phyloP scores from a whole-genome alignment of 352 stramenopile species.

The Globisporangium viniferum region DNA sequence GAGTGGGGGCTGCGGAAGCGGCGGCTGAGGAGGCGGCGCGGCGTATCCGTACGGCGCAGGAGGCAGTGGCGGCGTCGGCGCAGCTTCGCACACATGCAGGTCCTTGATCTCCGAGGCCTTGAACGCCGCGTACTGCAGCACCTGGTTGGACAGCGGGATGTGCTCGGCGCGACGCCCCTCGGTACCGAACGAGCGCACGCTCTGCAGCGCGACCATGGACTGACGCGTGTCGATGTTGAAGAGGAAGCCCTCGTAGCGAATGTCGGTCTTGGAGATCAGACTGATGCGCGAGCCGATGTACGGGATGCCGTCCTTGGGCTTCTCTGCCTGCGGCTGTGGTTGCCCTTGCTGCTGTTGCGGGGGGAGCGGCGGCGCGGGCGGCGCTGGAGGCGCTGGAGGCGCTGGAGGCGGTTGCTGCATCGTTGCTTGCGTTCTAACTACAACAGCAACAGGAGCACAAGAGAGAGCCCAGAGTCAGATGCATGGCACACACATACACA shows the following conservation, averaged over 20 bases:
- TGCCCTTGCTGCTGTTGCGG: background rate
- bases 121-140: conserved; percentile 80
- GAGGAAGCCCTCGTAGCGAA: conserved; percentile 82
- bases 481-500: background rate
- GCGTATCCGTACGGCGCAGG: conserved; percentile 11
- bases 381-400: conserved; percentile 13
- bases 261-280: conserved; percentile 86
- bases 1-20: conserved; percentile 4
- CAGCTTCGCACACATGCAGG: conserved; percentile 78
- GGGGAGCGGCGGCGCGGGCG: conserved; percentile 11
- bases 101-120: conserved; percentile 86
- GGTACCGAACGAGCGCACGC: conserved; percentile 80
- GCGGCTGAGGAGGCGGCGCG: conserved; percentile 18
- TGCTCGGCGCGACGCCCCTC: conserved; percentile 71
- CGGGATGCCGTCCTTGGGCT: conserved; percentile 57
- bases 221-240: conserved; percentile 87
- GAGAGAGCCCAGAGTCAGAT: background rate
- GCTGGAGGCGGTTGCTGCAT: conserved; percentile 16
- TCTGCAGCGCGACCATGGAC: conserved; percentile 79
- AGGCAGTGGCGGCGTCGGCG: conserved; percentile 26
- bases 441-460: background rate
- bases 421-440: background rate
- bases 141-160: conserved; percentile 67
- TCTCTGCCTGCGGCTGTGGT: conserved; percentile 7
- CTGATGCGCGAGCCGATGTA: conserved; percentile 83